Percentiles rank a stretch among this genome's conserved stretches.
These are phyloP conservation scores for Nosema muscidifuracis DNA, from an alignment of 371 early-diverging fungal species.

Conservation along the genomic window DNA sequence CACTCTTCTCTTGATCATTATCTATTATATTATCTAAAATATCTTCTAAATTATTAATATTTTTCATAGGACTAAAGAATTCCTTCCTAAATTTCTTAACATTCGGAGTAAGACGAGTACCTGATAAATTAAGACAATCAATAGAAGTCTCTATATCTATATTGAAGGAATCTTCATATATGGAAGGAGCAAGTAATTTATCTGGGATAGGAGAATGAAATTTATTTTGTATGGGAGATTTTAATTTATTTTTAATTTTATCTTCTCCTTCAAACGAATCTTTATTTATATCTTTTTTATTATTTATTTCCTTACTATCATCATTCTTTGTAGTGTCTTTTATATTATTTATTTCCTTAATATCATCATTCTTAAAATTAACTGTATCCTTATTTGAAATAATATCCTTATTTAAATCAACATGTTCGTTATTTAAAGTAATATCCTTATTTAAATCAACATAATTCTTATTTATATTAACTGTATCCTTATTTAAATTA, in stretches of 20 bases:
- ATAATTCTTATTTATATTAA: too few relatives aligned
- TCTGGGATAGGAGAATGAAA: neutral
- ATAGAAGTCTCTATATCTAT: slow-evolving; percentile 22
- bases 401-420: neutral
- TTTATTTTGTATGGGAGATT: neutral
- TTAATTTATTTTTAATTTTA: neutral
- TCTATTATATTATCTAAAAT: slow-evolving; percentile 36
- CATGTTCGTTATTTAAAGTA: neutral
- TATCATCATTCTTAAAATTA: neutral
- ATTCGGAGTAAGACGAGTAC: slow-evolving; percentile 2
- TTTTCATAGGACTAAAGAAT: slow-evolving; percentile 7
- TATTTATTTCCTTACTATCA: neutral
- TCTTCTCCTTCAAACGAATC: neutral
- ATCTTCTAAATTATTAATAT: slow-evolving; percentile 26
- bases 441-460: neutral
- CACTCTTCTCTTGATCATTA: slow-evolving; percentile 13
- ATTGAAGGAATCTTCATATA: slow-evolving; percentile 13
- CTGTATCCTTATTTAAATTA: neutral
- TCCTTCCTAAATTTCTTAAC: slow-evolving; percentile 22
- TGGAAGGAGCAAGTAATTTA: slow-evolving; percentile 8
- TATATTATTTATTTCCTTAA: neutral
- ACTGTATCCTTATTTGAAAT: neutral
- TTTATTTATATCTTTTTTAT: neutral
- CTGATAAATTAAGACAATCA: slow-evolving; percentile 21
- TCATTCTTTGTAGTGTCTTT: neutral